These are phyloP conservation scores for Wallacemonas sp. DNA, from an alignment of 208 protist species.

Conservation along the genomic window DNA sequence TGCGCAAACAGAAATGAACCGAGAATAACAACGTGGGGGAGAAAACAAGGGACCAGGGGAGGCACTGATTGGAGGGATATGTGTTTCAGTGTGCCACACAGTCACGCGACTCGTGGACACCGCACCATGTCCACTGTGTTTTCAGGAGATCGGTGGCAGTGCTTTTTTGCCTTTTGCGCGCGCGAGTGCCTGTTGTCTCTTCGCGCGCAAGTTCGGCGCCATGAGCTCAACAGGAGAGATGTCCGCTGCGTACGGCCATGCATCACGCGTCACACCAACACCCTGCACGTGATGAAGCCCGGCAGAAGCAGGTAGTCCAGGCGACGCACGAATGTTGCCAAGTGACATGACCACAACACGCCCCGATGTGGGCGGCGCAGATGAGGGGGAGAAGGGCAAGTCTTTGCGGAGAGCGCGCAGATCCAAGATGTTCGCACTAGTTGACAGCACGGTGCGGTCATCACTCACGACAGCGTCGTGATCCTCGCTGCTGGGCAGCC, in stretches of 20 bases:
- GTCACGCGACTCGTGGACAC: too few species aligned
- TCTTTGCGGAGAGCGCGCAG: background rate
- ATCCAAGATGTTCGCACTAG: background rate
- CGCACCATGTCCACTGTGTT: too few species aligned
- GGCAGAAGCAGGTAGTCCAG: too few species aligned
- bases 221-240: background rate
- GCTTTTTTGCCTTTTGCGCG: background rate
- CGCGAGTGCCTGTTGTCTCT: background rate
- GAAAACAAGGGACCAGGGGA: too few species aligned
- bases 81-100: too few species aligned
- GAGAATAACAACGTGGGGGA: too few species aligned
- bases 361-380: background rate
- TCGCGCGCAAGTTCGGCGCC: slow-evolving; percentile 4
- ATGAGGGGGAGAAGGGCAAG: background rate
- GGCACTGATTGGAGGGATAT: too few species aligned
- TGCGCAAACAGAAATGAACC: too few species aligned
- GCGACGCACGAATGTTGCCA: background rate
- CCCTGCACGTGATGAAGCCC: too few species aligned
- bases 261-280: too few species aligned
- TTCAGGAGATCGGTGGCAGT: background rate
- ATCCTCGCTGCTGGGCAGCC: background rate
- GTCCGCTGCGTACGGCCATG: background rate
- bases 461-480: background rate
- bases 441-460: too few species aligned
- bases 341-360: slow-evolving; percentile 29